Evolutionary conservation across 441 rosid genomes (phyloP), one percentile per base, ranked within the genome.

Genomic region (Pelargonium myrrhifolium): DNA sequence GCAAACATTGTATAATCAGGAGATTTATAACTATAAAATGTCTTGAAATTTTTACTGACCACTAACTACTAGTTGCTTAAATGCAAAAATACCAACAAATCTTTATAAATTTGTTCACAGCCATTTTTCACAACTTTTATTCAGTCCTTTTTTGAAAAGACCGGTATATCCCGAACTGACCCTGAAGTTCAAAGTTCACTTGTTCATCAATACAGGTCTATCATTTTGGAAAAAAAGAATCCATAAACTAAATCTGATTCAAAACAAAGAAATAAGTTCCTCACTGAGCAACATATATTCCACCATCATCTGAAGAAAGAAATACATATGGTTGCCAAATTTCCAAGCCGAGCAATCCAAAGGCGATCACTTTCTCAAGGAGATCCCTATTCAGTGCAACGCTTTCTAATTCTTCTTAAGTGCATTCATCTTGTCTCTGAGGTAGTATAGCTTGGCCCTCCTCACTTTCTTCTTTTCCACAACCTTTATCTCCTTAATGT

Each of bases 391-490:
- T n/a, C n/a, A n/a, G n/a, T n/a, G n/a, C n/a, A n/a, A n/a, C n/a
- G n/a, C n/a, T n/a, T n/a, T n/a, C n/a, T n/a, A 80, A 20, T 81
- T 70, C 72, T 79, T 83, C 80, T 86, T 82, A 35, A 86, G 95
- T 70, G 96, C 85, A 73, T 89, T 89, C 93, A 91, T 86, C 89
- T 78, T 88, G 77, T 94, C 93, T 77, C 96, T 83, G 10, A 91
- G 89, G 82, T 91, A 84, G 75, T 94, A 94, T 65, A 89, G 96
- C 83, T 91, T 89, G 35, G 99, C 97, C 82, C 99, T 88, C 76
- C 92, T 83, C 78, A 88, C 96, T 72, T 78, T 91, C 83, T 87
- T 91, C 96, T 88, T 88, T 77, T 88, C 97, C 84, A 91, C 77
- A 77, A 88, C 91, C 85, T 85, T 87, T 39, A 91, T 86, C 86